Conservation (phyloP, 75 land plant species). For the Cupressus sempervirens region DNA sequence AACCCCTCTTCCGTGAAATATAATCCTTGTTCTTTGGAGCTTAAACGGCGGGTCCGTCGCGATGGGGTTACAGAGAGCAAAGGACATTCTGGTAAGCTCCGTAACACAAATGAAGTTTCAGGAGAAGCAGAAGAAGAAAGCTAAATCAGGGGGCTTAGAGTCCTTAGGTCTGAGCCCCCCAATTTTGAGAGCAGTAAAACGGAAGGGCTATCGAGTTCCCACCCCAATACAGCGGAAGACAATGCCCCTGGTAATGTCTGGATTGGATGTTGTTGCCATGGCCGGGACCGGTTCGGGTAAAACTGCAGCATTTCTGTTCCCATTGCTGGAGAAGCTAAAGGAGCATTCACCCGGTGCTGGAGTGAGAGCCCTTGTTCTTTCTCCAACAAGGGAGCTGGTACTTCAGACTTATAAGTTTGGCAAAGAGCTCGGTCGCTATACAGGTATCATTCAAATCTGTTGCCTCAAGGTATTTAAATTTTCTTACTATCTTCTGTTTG, state of each 20-base stretch:
- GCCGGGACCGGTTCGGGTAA: conserved; percentile 98
- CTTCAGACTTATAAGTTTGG: conserved; percentile 88
- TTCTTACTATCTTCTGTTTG: not conserved
- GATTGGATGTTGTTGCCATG: conserved; percentile 94
- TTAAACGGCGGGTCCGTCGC: not conserved
- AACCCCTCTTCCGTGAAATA: too few relatives aligned
- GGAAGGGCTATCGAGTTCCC: conserved; percentile 87
- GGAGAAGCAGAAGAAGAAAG: conserved; percentile 71
- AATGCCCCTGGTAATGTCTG: conserved; percentile 79
- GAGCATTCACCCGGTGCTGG: conserved; percentile 63
- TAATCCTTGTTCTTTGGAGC: not conserved
- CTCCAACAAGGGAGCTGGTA: conserved; percentile 87
- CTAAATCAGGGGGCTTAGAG: conserved; percentile 93
- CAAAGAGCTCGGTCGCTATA: conserved; percentile 73
- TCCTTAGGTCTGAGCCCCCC: conserved; percentile 63
- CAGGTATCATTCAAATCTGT: conserved; percentile 38
- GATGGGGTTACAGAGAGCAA: not conserved
- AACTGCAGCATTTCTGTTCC: conserved; percentile 92
- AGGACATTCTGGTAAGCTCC: not conserved
- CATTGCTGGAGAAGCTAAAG: conserved; percentile 75
- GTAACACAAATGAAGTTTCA: conserved; percentile 9
- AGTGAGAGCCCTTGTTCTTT: conserved; percentile 71
- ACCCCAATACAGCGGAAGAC: conserved; percentile 98
- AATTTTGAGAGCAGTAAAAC: conserved; percentile 63
- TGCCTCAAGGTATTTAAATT: not conserved